Evolutionary conservation across 495 filamentous ascomycete species (phyloP), one percentile per base, ranked within the genome.

Genomic region (Rhypophila decipiens): DNA sequence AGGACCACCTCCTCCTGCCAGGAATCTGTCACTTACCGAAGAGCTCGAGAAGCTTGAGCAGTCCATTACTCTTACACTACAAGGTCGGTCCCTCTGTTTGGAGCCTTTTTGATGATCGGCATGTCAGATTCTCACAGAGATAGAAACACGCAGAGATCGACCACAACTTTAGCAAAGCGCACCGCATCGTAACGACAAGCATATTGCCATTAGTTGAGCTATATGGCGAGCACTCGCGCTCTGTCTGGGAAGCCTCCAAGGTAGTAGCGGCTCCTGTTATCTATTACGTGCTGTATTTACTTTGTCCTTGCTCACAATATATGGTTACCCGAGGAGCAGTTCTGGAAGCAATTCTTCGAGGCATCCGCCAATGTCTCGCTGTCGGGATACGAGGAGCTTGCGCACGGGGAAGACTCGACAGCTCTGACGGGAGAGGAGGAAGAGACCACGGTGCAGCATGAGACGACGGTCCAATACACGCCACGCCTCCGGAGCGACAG

Each of bases 331-430:
- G 8, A 17, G 5, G 5, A 23, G n/a, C 56, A 94, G 87, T 97
- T 96, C 69, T 98, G 93, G 93, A 97, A 96, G 68, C 88, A 95
- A 72, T 97, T 98, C 78, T 98, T 98, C 69, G 93, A 98, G 70
- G 88, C 91, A 45, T 93, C 86, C 37, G 93, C 93, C 63, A 98
- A 98, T 57, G 91, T 97, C 20, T 93, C 89, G 2, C 79, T 98
- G n/a, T 94, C 90, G 10, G 89, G 90, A 41, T 96, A 97, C 64
- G 90, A 95, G 65, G 93, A 95, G 57, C 66, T 77, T 40, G 79
- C 79, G 18, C 68, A 68, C 24, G 79, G 78, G 22, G 62, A 66
- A 10, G 71, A 80, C 3, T 73, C 71, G 39, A 77, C 68, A 11
- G 68, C 67, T 37, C 69, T 51, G 40, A 67, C 60, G 12, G 48